A percentile compares a stretch with the other conserved stretches of the same genome.
Evolutionary conservation across 1,284 basidiomycete genomes (phyloP).

Genomic region (Irpex lacteus): DNA sequence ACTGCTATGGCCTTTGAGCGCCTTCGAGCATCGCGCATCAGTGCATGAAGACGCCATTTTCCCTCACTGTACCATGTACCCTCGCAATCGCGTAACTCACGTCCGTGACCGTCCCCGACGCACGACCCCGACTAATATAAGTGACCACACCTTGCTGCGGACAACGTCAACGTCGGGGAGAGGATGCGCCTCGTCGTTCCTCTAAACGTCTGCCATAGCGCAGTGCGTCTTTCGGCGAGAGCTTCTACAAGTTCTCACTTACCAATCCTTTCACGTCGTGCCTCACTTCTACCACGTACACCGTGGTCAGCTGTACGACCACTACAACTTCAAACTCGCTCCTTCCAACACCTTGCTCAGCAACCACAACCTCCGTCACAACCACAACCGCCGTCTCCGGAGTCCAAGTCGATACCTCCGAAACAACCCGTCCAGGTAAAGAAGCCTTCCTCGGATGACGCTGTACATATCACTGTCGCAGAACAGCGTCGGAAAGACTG

Average conservation of each 20-base stretch:
- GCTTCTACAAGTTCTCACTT: neutral
- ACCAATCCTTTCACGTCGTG: neutral
- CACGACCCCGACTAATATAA: neutral
- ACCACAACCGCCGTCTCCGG: neutral
- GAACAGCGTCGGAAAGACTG: slow-evolving; percentile 70
- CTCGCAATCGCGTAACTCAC: neutral
- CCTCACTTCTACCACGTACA: neutral
- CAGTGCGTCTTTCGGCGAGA: neutral
- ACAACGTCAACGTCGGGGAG: too few species aligned
- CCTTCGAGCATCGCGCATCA: neutral
- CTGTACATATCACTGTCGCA: slow-evolving; percentile 21
- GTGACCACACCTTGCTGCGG: too few species aligned
- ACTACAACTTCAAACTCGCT: neutral
- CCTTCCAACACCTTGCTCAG: slow-evolving; percentile 12
- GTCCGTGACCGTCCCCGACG: neutral
- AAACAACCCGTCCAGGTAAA: neutral
- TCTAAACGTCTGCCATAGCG: neutral
- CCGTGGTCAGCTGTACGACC: neutral
- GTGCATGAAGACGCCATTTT: neutral
- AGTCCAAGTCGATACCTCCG: neutral
- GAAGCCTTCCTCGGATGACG: slow-evolving; percentile 10
- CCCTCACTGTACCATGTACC: neutral
- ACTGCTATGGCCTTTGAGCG: neutral
- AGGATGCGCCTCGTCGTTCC: neutral
- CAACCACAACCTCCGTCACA: neutral